Evolutionary conservation across 306 rosid species (phyloP).

Genomic region (Mimosa pudica): DNA sequence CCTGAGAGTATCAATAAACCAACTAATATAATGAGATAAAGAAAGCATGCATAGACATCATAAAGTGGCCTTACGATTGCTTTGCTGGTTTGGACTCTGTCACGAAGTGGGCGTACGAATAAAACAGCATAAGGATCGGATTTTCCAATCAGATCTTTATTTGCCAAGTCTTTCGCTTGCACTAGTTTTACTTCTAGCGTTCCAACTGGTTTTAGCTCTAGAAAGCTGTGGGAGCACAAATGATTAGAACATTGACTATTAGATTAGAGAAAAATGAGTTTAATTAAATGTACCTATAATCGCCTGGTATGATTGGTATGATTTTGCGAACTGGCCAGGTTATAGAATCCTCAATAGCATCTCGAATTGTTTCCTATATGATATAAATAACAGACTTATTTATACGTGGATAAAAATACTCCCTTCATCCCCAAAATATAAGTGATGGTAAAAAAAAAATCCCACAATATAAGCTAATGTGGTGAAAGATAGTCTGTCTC

Average conservation of each 20-base stretch:
- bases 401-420: neutral
- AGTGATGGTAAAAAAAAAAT: too few species aligned
- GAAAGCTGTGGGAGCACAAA: slow-evolving; percentile 52
- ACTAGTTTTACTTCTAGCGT: slow-evolving; percentile 87
- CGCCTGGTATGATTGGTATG: slow-evolving; percentile 82
- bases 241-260: neutral
- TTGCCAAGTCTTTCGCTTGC: slow-evolving; percentile 76
- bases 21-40: neutral
- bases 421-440: too few species aligned
- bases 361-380: slow-evolving; percentile 81
- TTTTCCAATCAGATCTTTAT: slow-evolving; percentile 85
- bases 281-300: slow-evolving; percentile 64
- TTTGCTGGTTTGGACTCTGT: slow-evolving; percentile 73
- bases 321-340: slow-evolving; percentile 90
- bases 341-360: slow-evolving; percentile 88
- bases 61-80: slow-evolving; percentile 57
- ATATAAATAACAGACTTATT: neutral
- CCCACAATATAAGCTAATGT: too few species aligned
- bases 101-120: slow-evolving; percentile 82
- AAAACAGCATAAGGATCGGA: slow-evolving; percentile 86
- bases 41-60: neutral
- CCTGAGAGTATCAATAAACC: slow-evolving; percentile 46
- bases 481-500: too few species aligned
- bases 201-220: slow-evolving; percentile 85
- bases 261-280: neutral